Conservation (phyloP, 2,329 filamentous ascomycete genomes). For the Elsinoe batatas region DNA sequence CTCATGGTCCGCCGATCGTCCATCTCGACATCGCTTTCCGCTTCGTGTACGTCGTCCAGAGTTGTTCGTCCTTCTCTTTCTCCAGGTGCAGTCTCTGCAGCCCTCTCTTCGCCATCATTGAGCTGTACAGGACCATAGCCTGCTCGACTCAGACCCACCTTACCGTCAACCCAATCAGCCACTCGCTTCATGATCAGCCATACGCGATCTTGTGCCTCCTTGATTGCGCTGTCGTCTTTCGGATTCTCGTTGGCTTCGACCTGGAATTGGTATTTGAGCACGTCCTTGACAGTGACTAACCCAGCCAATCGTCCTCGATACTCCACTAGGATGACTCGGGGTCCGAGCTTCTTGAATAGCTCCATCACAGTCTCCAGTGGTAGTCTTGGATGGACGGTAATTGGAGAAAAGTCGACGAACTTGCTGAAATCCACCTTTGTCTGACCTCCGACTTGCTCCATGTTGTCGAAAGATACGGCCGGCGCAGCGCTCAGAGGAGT, state of each 20-base stretch:
- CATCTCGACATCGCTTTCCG: slow-evolving; percentile 23
- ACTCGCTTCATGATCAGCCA: slow-evolving; percentile 39
- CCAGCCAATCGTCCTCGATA: slow-evolving; percentile 75
- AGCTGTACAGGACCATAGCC: slow-evolving; percentile 12
- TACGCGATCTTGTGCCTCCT: slow-evolving; percentile 53
- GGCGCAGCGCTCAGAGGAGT: slow-evolving; percentile 28
- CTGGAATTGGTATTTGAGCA: slow-evolving; percentile 94
- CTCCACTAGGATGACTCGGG: slow-evolving; percentile 85
- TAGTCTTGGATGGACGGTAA: slow-evolving; percentile 82
- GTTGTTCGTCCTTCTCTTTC: slow-evolving; percentile 7
- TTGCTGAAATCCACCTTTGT: slow-evolving; percentile 67
- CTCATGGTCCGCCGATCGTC: slow-evolving; percentile 28
- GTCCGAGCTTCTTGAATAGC: slow-evolving; percentile 94
- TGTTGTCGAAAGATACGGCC: slow-evolving; percentile 48
- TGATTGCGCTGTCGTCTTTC: slow-evolving; percentile 45
- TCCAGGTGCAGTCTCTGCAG: neutral
- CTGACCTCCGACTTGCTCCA: slow-evolving; percentile 46
- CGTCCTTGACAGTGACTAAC: slow-evolving; percentile 92
- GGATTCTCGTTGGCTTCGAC: slow-evolving; percentile 76
- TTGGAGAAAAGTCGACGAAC: slow-evolving; percentile 80
- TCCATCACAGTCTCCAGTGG: slow-evolving; percentile 97
- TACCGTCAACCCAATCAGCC: slow-evolving; percentile 22
- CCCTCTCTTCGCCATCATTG: neutral
- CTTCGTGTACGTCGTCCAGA: neutral
- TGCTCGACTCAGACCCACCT: slow-evolving; percentile 5